A percentile compares a stretch with the other conserved stretches of the same genome.
Conservation (phyloP, 164 flowering plant species). For the Warburgia ugandensis region DNA sequence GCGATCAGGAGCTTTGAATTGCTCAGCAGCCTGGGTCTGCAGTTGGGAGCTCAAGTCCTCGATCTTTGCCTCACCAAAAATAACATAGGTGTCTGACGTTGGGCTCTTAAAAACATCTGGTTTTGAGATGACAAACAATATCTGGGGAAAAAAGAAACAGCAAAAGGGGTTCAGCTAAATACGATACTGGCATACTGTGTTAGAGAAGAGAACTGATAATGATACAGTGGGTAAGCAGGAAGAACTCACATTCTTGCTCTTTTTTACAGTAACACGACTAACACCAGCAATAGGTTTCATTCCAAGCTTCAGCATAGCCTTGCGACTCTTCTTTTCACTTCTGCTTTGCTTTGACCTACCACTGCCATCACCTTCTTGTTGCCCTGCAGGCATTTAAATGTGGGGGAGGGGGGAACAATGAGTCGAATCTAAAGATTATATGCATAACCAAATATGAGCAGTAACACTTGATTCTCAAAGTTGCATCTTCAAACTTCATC, state of each 20-base stretch:
- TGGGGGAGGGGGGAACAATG: too few relatives aligned
- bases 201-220: neutral
- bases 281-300: constrained; percentile 33
- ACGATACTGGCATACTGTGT: too few relatives aligned
- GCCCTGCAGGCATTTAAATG: too few relatives aligned
- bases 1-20: constrained; percentile 33
- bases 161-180: too few relatives aligned
- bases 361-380: constrained; percentile 22
- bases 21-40: constrained; percentile 37
- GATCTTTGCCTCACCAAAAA: constrained; percentile 37
- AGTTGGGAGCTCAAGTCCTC: constrained; percentile 37
- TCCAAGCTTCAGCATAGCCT: constrained; percentile 35
- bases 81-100: constrained; percentile 25
- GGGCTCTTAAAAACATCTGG: constrained; percentile 38
- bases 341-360: constrained; percentile 35
- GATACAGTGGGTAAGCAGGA: neutral
- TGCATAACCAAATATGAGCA: too few relatives aligned
- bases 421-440: too few relatives aligned
- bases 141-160: constrained; percentile 11
- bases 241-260: constrained; percentile 28
- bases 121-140: constrained; percentile 34
- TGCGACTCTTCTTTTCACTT: constrained; percentile 33
- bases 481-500: too few relatives aligned
- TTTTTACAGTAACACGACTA: constrained; percentile 30
- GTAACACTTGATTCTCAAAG: too few relatives aligned